Conservation (phyloP, 495 filamentous ascomycete species). For the Cenococcum geophilum region DNA sequence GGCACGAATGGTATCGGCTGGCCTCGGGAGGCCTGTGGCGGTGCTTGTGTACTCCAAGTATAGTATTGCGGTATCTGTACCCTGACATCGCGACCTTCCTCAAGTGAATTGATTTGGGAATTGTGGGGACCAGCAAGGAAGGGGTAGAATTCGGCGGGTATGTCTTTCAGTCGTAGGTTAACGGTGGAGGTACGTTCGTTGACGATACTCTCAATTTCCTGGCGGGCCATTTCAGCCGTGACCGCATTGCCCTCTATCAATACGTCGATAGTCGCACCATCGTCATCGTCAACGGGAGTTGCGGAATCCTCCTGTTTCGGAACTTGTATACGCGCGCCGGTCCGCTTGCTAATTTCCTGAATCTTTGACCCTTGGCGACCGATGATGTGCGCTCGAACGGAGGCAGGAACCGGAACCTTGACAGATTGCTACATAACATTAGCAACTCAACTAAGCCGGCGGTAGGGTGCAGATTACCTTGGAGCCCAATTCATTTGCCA, state of each 20-base stretch:
- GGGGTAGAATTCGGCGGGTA: slow-evolving; percentile 89
- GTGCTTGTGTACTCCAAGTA: slow-evolving; percentile 62
- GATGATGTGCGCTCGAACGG: slow-evolving; percentile 79
- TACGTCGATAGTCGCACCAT: slow-evolving; percentile 75
- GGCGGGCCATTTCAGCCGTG: slow-evolving; percentile 69
- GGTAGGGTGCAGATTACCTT: slow-evolving; percentile 53
- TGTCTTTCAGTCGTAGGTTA: slow-evolving; percentile 65
- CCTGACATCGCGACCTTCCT: slow-evolving; percentile 63
- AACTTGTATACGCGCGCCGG: slow-evolving; percentile 80
- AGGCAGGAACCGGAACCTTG: slow-evolving; percentile 72
- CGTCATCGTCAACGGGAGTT: slow-evolving; percentile 56
- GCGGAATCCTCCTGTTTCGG: slow-evolving; percentile 63
- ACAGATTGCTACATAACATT: slow-evolving; percentile 54
- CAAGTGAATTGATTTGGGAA: slow-evolving; percentile 56
- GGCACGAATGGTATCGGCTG: slow-evolving; percentile 61
- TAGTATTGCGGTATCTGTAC: slow-evolving; percentile 76
- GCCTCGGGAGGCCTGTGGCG: slow-evolving; percentile 59
- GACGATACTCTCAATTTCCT: slow-evolving; percentile 76
- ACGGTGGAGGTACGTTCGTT: slow-evolving; percentile 78
- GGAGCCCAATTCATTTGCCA: slow-evolving; percentile 73
- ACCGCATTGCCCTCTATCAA: slow-evolving; percentile 84
- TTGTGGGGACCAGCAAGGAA: slow-evolving; percentile 86
- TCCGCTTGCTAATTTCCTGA: slow-evolving; percentile 75
- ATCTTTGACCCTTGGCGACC: slow-evolving; percentile 86
- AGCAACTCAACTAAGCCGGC: background rate